Conservation (phyloP, 208 protist genomes). For the Herpetomonas samuelpessoai region DNA sequence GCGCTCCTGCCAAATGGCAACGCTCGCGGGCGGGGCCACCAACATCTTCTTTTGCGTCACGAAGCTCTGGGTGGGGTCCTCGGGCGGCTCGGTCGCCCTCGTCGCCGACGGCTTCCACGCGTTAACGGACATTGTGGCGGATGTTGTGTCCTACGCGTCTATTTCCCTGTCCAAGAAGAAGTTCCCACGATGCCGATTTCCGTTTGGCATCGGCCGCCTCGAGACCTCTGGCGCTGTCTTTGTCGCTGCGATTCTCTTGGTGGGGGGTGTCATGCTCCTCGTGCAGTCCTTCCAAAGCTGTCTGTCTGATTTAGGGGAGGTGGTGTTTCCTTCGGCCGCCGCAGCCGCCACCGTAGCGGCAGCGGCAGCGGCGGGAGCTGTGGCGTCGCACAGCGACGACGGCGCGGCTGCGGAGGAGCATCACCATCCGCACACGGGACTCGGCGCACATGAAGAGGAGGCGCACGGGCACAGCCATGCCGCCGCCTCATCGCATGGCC, state of each 20-base stretch:
- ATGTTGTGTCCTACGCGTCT: constrained; percentile 74
- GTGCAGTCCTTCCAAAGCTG: constrained; percentile 59
- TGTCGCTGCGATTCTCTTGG: constrained; percentile 70
- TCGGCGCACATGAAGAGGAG: constrained; percentile 15
- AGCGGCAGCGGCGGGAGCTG: constrained; percentile 1
- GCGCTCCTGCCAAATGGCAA: constrained; percentile 70
- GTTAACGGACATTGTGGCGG: constrained; percentile 77
- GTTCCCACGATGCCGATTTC: constrained; percentile 78
- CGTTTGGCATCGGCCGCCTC: constrained; percentile 79
- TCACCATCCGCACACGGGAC: constrained; percentile 1
- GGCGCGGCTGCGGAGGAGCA: neutral
- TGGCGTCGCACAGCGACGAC: constrained; percentile 7
- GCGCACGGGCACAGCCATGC: neutral
- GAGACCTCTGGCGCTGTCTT: constrained; percentile 82
- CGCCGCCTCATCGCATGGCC: constrained; percentile 7
- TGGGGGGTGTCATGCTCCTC: constrained; percentile 75
- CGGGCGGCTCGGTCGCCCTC: constrained; percentile 81
- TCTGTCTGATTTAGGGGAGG: constrained; percentile 18
- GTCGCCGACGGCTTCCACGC: constrained; percentile 87
- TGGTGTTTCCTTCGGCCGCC: constrained; percentile 10
- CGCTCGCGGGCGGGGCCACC: constrained; percentile 51
- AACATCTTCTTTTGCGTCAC: constrained; percentile 80
- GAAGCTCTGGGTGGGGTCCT: constrained; percentile 68
- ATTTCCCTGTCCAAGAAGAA: constrained; percentile 55
- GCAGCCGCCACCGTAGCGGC: constrained; percentile 12